A percentile compares a stretch with the other conserved stretches of the same genome.
These are phyloP conservation scores for Populus tremula DNA, from an alignment of 345 rosid species.

Conservation along the genomic window DNA sequence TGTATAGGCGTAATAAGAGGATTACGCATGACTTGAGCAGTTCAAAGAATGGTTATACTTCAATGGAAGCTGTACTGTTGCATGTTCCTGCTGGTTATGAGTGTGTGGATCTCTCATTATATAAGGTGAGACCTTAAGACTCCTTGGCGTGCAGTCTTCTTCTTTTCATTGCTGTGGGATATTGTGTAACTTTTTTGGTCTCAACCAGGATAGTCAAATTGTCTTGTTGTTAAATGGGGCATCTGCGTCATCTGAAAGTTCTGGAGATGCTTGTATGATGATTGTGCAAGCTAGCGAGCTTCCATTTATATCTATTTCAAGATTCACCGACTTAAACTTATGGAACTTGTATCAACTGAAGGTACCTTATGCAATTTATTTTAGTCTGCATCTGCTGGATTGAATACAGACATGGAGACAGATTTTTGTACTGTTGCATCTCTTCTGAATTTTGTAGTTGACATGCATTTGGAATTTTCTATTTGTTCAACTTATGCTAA, in stretches of 20 bases:
- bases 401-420: not conserved
- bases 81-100: constrained; percentile 58
- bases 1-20: constrained; percentile 64
- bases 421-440: not conserved
- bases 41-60: constrained; percentile 33
- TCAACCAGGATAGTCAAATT: constrained; percentile 63
- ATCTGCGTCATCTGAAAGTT: constrained; percentile 41
- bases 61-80: constrained; percentile 61
- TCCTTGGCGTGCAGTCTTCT: not conserved
- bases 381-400: not conserved
- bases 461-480: not conserved
- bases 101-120: constrained; percentile 74
- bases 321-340: constrained; percentile 33
- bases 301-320: constrained; percentile 56
- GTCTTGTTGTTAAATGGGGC: constrained; percentile 60
- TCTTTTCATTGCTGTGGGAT: not conserved
- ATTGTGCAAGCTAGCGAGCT: constrained; percentile 62
- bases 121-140: constrained; percentile 55
- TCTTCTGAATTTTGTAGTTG: not conserved
- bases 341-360: constrained; percentile 63
- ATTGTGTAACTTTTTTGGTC: constrained; percentile 8
- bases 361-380: constrained; percentile 39
- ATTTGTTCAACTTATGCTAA: not conserved
- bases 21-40: constrained; percentile 37
- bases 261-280: constrained; percentile 85